Evolutionary conservation across 1,284 basidiomycete genomes (phyloP).

Genomic region (Austropuccinia psidii): DNA sequence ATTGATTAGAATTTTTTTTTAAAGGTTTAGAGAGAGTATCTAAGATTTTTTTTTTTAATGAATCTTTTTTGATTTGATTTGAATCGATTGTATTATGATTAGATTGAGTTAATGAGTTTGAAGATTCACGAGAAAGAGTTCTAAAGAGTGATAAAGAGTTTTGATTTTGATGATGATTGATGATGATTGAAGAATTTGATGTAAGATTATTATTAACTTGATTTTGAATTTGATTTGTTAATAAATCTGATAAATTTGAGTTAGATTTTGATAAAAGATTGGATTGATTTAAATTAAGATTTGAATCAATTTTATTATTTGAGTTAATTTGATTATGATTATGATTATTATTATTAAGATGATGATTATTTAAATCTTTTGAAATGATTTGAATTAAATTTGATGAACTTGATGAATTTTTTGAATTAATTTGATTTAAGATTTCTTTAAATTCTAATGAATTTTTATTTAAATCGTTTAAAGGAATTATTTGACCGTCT

Average conservation of each 20-base stretch:
- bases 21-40: constrained; percentile 12
- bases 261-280: no score
- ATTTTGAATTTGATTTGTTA: neutral
- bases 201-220: neutral
- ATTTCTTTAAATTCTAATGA: neutral
- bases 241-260: no score
- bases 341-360: no score
- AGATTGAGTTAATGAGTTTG: neutral
- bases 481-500: neutral
- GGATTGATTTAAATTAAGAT: no score
- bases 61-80: neutral
- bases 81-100: neutral
- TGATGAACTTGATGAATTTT: no score
- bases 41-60: constrained; percentile 7
- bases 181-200: neutral
- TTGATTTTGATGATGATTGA: neutral
- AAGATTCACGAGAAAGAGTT: no score
- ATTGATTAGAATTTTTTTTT: neutral
- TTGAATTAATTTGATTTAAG: no score
- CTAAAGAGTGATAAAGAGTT: no score
- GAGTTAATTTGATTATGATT: no score
- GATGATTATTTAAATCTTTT: no score
- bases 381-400: no score
- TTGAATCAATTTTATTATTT: no score
- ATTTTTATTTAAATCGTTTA: constrained; percentile 4